Evolutionary conservation across 805 yeast genomes (phyloP), one percentile per base, ranked within the genome.

Genomic region (Debaryomyces castellii): DNA sequence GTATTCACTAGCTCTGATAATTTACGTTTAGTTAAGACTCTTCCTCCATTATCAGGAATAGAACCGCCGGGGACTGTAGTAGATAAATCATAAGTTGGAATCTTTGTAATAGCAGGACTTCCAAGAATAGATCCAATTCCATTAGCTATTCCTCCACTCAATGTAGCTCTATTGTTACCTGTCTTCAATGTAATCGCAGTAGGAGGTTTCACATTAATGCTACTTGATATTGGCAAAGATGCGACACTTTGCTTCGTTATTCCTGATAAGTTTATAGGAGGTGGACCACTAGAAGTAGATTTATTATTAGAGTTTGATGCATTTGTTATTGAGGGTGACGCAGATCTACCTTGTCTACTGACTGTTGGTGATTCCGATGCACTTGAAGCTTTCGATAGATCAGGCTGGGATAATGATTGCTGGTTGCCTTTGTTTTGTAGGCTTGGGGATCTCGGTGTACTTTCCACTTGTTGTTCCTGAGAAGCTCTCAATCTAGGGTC

Each of bases 1-100:
- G 88, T 81, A 59, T 83, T 81, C 5, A 94, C 94, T 48, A 94
- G 74, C 61, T 94, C 99, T 51, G 87, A 79, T 53, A 94, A 74
- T 63, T 94, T 94, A 42, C 99, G 76, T 64, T 94, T 94, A 33
- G 94, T 85, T 60, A 94, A 71, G 1, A 91, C 95, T 22, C 97
- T 69, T 40, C 87, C 89, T 6, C 88, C 85, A 50, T 83, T 88
- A 42, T 71, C 76, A 5, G 74, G 73, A 32, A 69, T 54, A 6
- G 65, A 51, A 6, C 61, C 62, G 8, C 62, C 58, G 4, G 62
- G 56, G 11, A 64, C 59, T 5, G 62, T 55, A 20, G 63, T 58
- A 4, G 73, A 65, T 53, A 89, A 71, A 57, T 90, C 97, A 60
- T 86, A 88, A 4, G 86, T 82, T 17, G 96, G 97, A 38, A 91